Base-by-base conservation (phyloP, 345 rosid genomes). In the Carallia brachiata region DNA sequence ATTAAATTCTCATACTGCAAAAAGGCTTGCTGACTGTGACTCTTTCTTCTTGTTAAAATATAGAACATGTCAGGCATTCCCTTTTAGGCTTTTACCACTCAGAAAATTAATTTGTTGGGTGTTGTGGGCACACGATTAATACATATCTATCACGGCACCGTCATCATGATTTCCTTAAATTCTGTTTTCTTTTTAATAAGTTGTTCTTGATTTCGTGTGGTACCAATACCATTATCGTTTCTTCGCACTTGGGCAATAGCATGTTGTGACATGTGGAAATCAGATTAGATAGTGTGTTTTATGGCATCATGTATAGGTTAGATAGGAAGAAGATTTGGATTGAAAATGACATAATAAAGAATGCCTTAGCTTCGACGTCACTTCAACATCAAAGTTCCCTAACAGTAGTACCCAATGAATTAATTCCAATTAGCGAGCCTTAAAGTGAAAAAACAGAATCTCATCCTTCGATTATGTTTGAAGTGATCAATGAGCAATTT, bases 311-410 rank as follows among this genome's bases (percentile, higher is more conserved):
- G 0, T 23, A 23, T 63, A 44, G 50, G 12, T 13, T 44, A 30
- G 60, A 48, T 31, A 19, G 32, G 47, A 54, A 52, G 63, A 67
- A 16, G 44, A 30, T 30, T 69, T 27, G 28, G 36, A 53, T 39
- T 32, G 47, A 66, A 36, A 60, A 52, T 52, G 70, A 69, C 61
- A 48, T 48, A 48, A 44, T 50, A n/a, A 17, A 50, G 66, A 70
- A 52, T 75, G 66, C 68, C 75, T 73, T 78, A 59, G 67, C 63
- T 68, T 73, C 76, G 19, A 78, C 78, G 82, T 68, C 70, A 59
- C 79, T 76, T 76, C 62, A 61, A 70, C n/a, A 52, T 52, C 60
- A 75, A 72, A 75, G 53, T 34, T 36, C 27, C 32, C 34, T 55
- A 57, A 40, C 23, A 53, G 58, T 12, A 12, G 52, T 23, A 23